Percentiles rank a stretch among this genome's conserved stretches.
Evolutionary conservation across 106 monocot genomes (phyloP).

Genomic region (Narthecium ossifragum): DNA sequence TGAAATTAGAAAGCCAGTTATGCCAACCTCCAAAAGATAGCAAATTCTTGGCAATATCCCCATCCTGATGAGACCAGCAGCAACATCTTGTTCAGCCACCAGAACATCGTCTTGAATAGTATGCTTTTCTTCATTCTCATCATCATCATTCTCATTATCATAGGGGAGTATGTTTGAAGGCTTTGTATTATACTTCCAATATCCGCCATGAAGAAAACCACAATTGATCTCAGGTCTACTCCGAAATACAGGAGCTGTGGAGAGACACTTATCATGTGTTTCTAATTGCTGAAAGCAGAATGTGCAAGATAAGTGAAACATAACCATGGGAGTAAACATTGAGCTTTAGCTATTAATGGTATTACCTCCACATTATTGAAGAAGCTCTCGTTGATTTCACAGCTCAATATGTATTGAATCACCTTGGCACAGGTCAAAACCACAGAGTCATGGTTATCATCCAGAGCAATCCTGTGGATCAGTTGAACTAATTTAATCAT

Average conservation of each 20-base stretch:
- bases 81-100: slow-evolving; percentile 89
- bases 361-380: slow-evolving; percentile 69
- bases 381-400: slow-evolving; percentile 71
- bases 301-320: background rate
- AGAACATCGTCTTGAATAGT: slow-evolving; percentile 88
- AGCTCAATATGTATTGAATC: slow-evolving; percentile 63
- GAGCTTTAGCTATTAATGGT: slow-evolving; percentile 1
- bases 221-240: slow-evolving; percentile 55
- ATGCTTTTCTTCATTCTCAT: slow-evolving; percentile 44
- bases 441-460: slow-evolving; percentile 97
- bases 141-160: slow-evolving; percentile 29
- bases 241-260: slow-evolving; percentile 85
- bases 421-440: slow-evolving; percentile 76
- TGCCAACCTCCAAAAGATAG: slow-evolving; percentile 86
- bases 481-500: background rate
- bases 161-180: slow-evolving; percentile 65
- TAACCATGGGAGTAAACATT: background rate
- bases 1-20: too few relatives aligned
- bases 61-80: slow-evolving; percentile 93
- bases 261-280: slow-evolving; percentile 36
- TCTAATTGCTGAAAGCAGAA: slow-evolving; percentile 53
- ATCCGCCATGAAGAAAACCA: slow-evolving; percentile 90
- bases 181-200: slow-evolving; percentile 96
- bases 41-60: slow-evolving; percentile 88
- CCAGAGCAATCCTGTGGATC: slow-evolving; percentile 78